Conservation (phyloP, 2,329 filamentous ascomycete genomes). For the Pestalotiopsis sp. region DNA sequence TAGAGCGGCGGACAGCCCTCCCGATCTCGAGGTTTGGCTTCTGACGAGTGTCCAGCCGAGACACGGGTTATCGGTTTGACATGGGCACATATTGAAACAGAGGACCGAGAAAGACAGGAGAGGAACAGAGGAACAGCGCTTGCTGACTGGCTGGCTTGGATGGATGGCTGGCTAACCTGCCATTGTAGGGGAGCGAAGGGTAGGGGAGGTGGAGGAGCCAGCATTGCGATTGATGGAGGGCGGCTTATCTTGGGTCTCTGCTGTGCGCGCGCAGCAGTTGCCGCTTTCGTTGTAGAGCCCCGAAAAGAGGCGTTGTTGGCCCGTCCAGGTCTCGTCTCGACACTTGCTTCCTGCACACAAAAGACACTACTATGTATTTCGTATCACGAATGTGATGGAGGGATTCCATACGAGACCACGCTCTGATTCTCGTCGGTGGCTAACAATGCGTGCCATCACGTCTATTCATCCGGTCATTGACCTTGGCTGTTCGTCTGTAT, state of each 20-base stretch:
- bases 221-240: neutral
- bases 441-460: too few species aligned
- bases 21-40: neutral
- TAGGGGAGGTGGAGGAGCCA: neutral
- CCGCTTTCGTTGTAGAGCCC: slow-evolving; percentile 2
- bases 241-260: slow-evolving; percentile 4
- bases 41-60: neutral
- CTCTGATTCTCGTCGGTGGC: too few species aligned
- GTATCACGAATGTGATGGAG: too few species aligned
- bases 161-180: neutral
- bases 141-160: neutral
- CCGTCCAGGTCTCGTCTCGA: too few species aligned
- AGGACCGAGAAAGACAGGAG: neutral
- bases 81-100: slow-evolving; percentile 5
- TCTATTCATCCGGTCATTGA: too few species aligned
- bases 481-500: too few species aligned
- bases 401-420: too few species aligned
- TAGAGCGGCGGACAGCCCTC: neutral
- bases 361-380: too few species aligned
- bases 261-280: slow-evolving; percentile 5
- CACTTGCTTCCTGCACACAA: too few species aligned
- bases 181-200: neutral
- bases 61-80: neutral
- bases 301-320: neutral
- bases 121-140: neutral